These are phyloP conservation scores for Pinus taeda DNA, from an alignment of 75 land plant genomes.

Conservation along the genomic window DNA sequence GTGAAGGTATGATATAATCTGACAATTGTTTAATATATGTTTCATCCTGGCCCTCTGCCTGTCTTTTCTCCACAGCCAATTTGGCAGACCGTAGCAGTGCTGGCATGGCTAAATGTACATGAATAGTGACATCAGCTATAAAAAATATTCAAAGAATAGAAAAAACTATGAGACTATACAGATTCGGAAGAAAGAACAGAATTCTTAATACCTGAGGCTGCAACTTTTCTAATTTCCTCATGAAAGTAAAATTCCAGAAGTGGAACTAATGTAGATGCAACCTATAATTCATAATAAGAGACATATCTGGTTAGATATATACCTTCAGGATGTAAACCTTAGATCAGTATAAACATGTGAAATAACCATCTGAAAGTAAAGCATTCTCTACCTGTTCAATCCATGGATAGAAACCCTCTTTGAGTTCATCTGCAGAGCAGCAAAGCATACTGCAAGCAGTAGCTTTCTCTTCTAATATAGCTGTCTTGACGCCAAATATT, in stretches of 20 bases:
- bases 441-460: constrained; percentile 54
- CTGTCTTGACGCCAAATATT: constrained; percentile 39
- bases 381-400: constrained; percentile 42
- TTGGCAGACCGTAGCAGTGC: constrained; percentile 38
- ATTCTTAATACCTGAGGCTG: constrained; percentile 34
- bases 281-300: constrained; percentile 13
- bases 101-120: constrained; percentile 35
- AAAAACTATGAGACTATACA: too few relatives aligned
- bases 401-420: constrained; percentile 54
- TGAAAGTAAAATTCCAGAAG: constrained; percentile 44
- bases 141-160: background rate
- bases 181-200: too few relatives aligned
- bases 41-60: constrained; percentile 40
- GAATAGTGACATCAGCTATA: background rate
- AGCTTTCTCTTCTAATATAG: constrained; percentile 48
- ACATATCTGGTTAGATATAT: background rate
- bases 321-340: background rate
- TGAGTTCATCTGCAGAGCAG: constrained; percentile 49
- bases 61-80: constrained; percentile 49
- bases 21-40: constrained; percentile 43
- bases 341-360: background rate
- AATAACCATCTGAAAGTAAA: background rate
- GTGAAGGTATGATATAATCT: constrained; percentile 44
- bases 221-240: constrained; percentile 48
- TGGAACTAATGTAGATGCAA: constrained; percentile 42